Conservation (phyloP, 768 basidiomycete species). For the Phanerochaete sordida region DNA sequence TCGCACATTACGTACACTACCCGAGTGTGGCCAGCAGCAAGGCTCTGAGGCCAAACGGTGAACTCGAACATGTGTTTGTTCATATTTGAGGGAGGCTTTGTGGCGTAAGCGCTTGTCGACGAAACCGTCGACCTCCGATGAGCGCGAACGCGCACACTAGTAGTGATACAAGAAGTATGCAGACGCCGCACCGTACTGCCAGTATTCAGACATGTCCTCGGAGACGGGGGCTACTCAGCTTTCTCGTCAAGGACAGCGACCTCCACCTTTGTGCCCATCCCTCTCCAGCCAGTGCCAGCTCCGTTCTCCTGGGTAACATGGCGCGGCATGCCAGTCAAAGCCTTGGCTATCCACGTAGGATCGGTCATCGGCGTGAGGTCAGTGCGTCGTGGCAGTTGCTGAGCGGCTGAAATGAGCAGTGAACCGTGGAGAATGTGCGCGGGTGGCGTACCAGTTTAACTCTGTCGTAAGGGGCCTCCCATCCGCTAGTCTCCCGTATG, state of each 20-base stretch:
- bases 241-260: conserved; percentile 36
- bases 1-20: too few relatives aligned
- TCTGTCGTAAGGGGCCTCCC: conserved; percentile 85
- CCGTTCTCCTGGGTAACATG: conserved; percentile 56
- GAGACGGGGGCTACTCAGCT: neutral
- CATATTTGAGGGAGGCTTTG: neutral
- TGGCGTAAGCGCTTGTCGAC: neutral
- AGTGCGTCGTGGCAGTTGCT: conserved; percentile 69
- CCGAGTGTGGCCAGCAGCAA: too few relatives aligned
- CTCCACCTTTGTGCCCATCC: conserved; percentile 64
- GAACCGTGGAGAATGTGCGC: neutral
- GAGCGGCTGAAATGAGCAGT: neutral
- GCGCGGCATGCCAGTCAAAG: conserved; percentile 59
- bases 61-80: neutral
- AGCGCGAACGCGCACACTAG: neutral
- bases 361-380: conserved; percentile 91
- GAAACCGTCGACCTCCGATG: neutral
- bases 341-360: conserved; percentile 74
- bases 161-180: neutral
- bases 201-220: neutral
- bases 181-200: neutral
- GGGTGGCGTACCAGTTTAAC: conserved; percentile 58
- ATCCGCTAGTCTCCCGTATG: conserved; percentile 80
- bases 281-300: conserved; percentile 82
- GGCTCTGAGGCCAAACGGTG: too few relatives aligned